Evolutionary conservation across 2,329 filamentous ascomycete species (phyloP), one percentile per base, ranked within the genome.

Genomic region (Domatiomyces globalis): DNA sequence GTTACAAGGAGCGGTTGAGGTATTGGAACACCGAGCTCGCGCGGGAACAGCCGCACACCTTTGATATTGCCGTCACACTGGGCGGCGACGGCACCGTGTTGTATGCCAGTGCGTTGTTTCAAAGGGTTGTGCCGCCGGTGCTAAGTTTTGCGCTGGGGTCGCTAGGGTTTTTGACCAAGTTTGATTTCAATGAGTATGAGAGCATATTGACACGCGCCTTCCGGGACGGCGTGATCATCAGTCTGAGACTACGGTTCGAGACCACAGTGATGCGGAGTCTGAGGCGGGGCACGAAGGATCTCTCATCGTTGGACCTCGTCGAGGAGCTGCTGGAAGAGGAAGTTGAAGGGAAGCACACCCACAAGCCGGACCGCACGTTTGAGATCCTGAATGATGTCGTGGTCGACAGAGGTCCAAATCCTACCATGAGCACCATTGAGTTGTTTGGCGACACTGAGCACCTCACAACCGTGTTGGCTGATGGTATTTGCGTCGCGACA

Each of bases 341-440:
- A 69, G 80, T 79, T 46, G 87, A 89, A 45, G 85, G 94, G 61
- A 81, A 85, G 60, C 80, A 83, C 59, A 96, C 90, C 0, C 92
- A 96, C 70, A 77, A 73, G 43, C 89, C 89, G 0, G 87, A 92
- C 60, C 80, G 81, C 42, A 89, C 85, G 1, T 87, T 83, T 65
- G 87, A 95, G 67, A 94, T 96, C 52, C 71, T 98, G 56, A 98
- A 98, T 62, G 92, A 98, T 65, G 81, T 96, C n/a, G 90, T 98
- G 7, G 80, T 96, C 27, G 92, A 98, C 63, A 78, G 92, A 17
- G 92, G 92, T 0, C 92, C 92, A 5, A 95, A 94, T 67, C 81
- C 90, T 45, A 95, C 88, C 50, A 90, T 98, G 86, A 92, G 87
- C 9, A 83, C 81, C 49, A 88, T 86, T 18, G 90, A 96, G 65